phyloP scores from a whole-genome alignment of 2,329 filamentous ascomycete species.

The Didymella sp. region DNA sequence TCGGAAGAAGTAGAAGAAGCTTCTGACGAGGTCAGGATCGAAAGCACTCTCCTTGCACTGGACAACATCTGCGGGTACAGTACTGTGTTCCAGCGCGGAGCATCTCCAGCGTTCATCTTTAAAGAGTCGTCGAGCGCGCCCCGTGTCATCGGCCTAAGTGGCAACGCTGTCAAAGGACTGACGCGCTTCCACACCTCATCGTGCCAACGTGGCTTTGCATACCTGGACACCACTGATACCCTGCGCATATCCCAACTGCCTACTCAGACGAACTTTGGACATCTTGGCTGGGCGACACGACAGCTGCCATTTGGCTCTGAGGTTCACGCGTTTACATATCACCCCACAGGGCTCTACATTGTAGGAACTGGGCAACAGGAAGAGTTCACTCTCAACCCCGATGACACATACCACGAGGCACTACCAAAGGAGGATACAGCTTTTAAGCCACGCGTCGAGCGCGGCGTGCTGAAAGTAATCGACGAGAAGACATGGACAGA shows the following conservation, averaged over 20 bases:
- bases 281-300: slow-evolving; percentile 76
- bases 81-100: slow-evolving; percentile 81
- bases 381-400: slow-evolving; percentile 77
- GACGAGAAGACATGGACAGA: slow-evolving; percentile 78
- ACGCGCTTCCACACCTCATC: slow-evolving; percentile 78
- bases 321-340: slow-evolving; percentile 76
- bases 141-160: slow-evolving; percentile 75
- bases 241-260: slow-evolving; percentile 78
- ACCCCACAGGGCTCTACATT: slow-evolving; percentile 77
- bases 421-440: slow-evolving; percentile 71
- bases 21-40: slow-evolving; percentile 53
- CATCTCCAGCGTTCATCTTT: slow-evolving; percentile 80
- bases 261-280: slow-evolving; percentile 69
- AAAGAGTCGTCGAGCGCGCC: slow-evolving; percentile 81
- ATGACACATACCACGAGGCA: slow-evolving; percentile 82
- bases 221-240: slow-evolving; percentile 67
- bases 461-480: slow-evolving; percentile 77
- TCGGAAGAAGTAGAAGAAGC: slow-evolving; percentile 59
- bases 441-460: slow-evolving; percentile 72
- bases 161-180: slow-evolving; percentile 72
- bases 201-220: slow-evolving; percentile 83
- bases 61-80: slow-evolving; percentile 77
- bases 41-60: slow-evolving; percentile 63
- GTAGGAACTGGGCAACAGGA: slow-evolving; percentile 72
- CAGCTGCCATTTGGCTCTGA: slow-evolving; percentile 76